phyloP scores from a whole-genome alignment of 1,139 yeast genomes.

The Starmera stellimalicola region DNA sequence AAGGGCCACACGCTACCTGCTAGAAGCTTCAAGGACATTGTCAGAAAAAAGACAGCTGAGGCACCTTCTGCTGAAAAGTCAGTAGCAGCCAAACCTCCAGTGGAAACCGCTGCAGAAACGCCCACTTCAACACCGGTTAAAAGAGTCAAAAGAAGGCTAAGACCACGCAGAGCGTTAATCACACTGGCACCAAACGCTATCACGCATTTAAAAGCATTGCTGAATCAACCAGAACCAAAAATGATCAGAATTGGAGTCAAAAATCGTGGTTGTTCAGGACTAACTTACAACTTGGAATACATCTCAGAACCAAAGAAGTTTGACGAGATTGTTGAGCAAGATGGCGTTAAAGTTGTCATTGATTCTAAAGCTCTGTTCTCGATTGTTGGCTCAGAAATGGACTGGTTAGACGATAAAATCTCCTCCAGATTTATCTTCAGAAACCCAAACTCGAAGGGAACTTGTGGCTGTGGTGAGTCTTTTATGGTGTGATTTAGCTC shows the following conservation, averaged over 20 bases:
- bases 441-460: conserved; percentile 94
- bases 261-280: conserved; percentile 94
- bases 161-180: conserved; percentile 85
- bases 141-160: conserved; percentile 55
- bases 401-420: conserved; percentile 91
- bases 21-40: conserved; percentile 18
- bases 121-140: conserved; percentile 20
- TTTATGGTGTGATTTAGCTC: conserved; percentile 72
- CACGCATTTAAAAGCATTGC: conserved; percentile 52
- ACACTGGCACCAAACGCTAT: conserved; percentile 70
- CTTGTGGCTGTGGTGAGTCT: conserved; percentile 98
- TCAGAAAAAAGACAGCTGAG: conserved; percentile 7
- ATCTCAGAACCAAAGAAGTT: conserved; percentile 85
- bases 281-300: conserved; percentile 84
- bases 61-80: not conserved
- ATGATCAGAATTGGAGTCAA: conserved; percentile 88
- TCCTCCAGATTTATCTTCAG: conserved; percentile 83
- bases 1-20: conserved; percentile 16
- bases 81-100: not conserved
- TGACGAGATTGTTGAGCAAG: conserved; percentile 88
- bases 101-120: conserved; percentile 1
- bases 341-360: conserved; percentile 84
- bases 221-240: conserved; percentile 80
- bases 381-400: conserved; percentile 97
- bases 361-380: conserved; percentile 94